Evolutionary conservation across 805 yeast genomes (phyloP), one percentile per base, ranked within the genome.

Genomic region (Candida stauntonica): DNA sequence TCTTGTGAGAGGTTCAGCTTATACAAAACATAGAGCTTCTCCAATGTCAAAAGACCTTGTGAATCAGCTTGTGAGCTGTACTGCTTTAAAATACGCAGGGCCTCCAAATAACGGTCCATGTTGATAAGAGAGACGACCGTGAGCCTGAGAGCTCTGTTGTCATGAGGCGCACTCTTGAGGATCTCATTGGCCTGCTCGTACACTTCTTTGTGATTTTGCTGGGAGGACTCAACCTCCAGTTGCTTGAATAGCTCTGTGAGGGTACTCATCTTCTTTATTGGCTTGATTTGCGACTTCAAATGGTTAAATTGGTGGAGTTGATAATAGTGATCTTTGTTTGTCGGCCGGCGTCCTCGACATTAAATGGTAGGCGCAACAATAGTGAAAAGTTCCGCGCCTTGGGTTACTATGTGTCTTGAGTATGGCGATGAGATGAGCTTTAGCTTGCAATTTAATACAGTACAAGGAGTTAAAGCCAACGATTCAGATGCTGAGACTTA

Each of bases 81-180:
- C 9, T 51, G 47, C 15, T 62, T 51, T 32, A 80, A 54, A 28
- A 77, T 50, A 31, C 67, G 63, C 13, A 61, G 50, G 0, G 84
- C 87, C 39, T 64, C 60, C 36, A 63, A 59, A 54, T 82, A 83
- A 44, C 72, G 72, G 54, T 82, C 89, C 52, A 76, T 63, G 51
- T 79, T 77, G 58, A 82, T 81, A 51, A 79, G 60, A 3, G 88
- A 72, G 5, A 79, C 78, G 24, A 81, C 55, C 47, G 78, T 76
- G 35, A 66, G 61, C 44, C 62, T 70, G 28, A 73, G 50, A 1
- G 69, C 68, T 11, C 55, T 46, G 9, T 40, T 20, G 24, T 55
- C 57, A 15, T 55, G 54, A 3, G 60, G 58, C 2, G 54, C 46
- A 26, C 38, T 39, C 42, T 54, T 55, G 30, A 55, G 38, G 19